phyloP scores from a whole-genome alignment of 495 filamentous ascomycete genomes.

The Xylaria bambusicola region DNA sequence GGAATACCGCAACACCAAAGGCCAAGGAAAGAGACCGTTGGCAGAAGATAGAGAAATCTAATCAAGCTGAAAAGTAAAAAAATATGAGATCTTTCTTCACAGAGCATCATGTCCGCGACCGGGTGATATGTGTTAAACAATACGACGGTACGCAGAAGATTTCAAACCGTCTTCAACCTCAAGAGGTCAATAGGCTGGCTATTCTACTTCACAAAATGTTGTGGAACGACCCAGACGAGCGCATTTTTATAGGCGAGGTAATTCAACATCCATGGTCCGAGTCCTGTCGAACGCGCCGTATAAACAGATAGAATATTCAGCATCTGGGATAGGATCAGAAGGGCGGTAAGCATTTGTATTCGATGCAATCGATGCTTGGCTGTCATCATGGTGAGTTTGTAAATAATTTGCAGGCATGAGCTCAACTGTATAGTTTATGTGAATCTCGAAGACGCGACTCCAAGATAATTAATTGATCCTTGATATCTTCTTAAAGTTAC shows the following conservation, averaged over 20 bases:
- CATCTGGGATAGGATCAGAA: too few relatives aligned
- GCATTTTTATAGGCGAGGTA: constrained; percentile 11
- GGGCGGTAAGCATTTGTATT: too few relatives aligned
- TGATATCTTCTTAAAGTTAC: too few relatives aligned
- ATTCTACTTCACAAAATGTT: constrained; percentile 6
- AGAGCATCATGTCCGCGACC: background rate
- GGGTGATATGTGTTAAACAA: constrained; percentile 4
- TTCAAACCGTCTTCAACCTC: constrained; percentile 10
- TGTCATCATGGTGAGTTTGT: too few relatives aligned
- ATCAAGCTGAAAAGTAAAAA: background rate
- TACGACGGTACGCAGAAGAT: constrained; percentile 8
- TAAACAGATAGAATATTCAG: background rate
- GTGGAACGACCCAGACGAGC: constrained; percentile 19
- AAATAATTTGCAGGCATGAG: too few relatives aligned
- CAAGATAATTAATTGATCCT: too few relatives aligned
- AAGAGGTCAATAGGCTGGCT: constrained; percentile 4
- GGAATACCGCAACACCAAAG: background rate
- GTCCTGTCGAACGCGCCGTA: background rate
- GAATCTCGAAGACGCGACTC: too few relatives aligned
- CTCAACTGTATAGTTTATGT: too few relatives aligned
- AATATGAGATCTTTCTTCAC: background rate
- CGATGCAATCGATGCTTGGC: too few relatives aligned
- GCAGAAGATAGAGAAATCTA: background rate
- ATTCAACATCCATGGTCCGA: background rate
- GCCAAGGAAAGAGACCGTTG: background rate